Base-by-base conservation (phyloP, 2,329 filamentous ascomycete species). In the Sporothrix sp. region DNA sequence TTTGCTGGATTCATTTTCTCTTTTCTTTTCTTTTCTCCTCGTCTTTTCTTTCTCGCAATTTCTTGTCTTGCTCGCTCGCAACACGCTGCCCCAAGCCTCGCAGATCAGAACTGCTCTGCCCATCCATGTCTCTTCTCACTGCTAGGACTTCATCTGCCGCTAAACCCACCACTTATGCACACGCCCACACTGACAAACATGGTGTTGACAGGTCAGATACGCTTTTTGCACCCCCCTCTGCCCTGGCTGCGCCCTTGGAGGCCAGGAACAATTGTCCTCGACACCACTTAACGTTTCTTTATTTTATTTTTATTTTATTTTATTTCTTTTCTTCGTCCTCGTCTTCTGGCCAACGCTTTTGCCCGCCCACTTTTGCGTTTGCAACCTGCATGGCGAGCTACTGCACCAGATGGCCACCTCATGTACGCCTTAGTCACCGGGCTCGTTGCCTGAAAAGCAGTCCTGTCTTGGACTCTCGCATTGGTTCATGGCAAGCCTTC, bases 401-500 rank as follows among this genome's bases (percentile, higher is more conserved):
- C 59, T 59, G 59, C 51, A 58, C 59, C 58, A 59, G 49, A 28
- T 28, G 25, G 6, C 53, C 50, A 46, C 35, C 54, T 56, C 56
- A 52, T 48, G 45, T 52, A 28, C 42, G 43, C 50, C 49, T 54
- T 56, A 51, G 54, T 54, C 52, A 49, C 52, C 50, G 49, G 43
- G 43, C 25, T 20, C 30, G 25, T 45, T 52, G 18, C 40, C 51
- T 39, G 48, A 23, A 44, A 58, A 59, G 60, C 55, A 59, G 32
- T 49, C 48, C 18, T 40, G 18, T 21, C 40, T 21, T 36, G 38
- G 8, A 42, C 38, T 23, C 13, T 33, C 30, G 23, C 27, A n/a
- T 57, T 63, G 58, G 50, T 61, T 58, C 54, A 58, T 60, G 57
- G 60, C 58, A 56, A 55, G 57, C 57, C 23, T 38, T 51, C 33